These are phyloP conservation scores for Juncus inflexus DNA, from an alignment of 176 grass and related monocot species.

Conservation along the genomic window DNA sequence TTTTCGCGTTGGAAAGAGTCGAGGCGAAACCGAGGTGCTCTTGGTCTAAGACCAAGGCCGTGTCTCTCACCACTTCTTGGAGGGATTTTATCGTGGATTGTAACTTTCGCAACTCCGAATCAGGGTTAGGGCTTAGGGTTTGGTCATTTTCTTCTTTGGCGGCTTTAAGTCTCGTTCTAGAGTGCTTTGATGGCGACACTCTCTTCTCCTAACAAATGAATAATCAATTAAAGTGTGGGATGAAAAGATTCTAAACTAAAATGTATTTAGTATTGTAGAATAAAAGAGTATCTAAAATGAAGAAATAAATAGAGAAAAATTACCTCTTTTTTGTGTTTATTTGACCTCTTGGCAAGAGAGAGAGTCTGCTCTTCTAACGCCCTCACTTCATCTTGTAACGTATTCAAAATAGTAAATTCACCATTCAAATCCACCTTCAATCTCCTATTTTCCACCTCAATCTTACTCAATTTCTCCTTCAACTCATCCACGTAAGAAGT, in stretches of 20 bases:
- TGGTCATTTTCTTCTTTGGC: slow-evolving; percentile 29
- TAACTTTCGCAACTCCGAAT: slow-evolving; percentile 61
- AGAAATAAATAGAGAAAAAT: slow-evolving; percentile 3
- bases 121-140: slow-evolving; percentile 33
- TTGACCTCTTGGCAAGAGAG: slow-evolving; percentile 46
- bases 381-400: slow-evolving; percentile 57
- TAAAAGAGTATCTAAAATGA: background rate
- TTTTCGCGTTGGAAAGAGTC: slow-evolving; percentile 57
- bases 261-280: background rate
- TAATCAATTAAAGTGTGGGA: background rate
- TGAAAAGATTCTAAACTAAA: too few species aligned
- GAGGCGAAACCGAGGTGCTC: slow-evolving; percentile 63
- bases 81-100: slow-evolving; percentile 70
- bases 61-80: slow-evolving; percentile 60
- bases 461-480: slow-evolving; percentile 61
- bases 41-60: slow-evolving; percentile 67
- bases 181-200: slow-evolving; percentile 38
- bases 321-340: slow-evolving; percentile 66
- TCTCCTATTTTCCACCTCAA: slow-evolving; percentile 72
- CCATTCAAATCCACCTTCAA: slow-evolving; percentile 71
- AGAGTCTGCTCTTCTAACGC: slow-evolving; percentile 62
- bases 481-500: slow-evolving; percentile 62
- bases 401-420: slow-evolving; percentile 52
- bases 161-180: slow-evolving; percentile 43
- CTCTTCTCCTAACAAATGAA: slow-evolving; percentile 47